Evolutionary conservation across 192 early-diverging fungal genomes (phyloP).

Genomic region (Phycomyces nitens): DNA sequence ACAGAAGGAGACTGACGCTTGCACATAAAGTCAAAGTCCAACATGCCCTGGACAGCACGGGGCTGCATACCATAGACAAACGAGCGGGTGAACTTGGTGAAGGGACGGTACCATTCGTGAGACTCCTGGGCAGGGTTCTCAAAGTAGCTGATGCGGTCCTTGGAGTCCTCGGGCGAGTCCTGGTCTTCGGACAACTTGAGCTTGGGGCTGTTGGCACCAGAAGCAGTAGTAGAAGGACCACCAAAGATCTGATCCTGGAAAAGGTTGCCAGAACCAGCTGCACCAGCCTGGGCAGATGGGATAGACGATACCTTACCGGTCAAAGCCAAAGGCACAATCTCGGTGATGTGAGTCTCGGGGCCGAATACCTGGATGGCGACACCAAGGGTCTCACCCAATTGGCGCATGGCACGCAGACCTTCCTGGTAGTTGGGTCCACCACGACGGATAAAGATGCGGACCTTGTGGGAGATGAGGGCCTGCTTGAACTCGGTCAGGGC

Average conservation of each 20-base stretch:
- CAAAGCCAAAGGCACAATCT: slow-evolving; percentile 94
- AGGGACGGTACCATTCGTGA: slow-evolving; percentile 67
- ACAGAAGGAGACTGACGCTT: slow-evolving; percentile 88
- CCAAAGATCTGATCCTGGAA: slow-evolving; percentile 60
- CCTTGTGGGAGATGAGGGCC: slow-evolving; percentile 78
- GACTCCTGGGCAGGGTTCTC: slow-evolving; percentile 31
- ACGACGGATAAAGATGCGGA: slow-evolving; percentile 94
- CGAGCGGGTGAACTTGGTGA: slow-evolving; percentile 78
- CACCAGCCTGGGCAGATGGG: slow-evolving; percentile 37
- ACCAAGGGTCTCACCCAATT: slow-evolving; percentile 88
- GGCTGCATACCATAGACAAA: slow-evolving; percentile 99
- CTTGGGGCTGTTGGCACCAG: slow-evolving; percentile 23
- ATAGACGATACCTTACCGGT: slow-evolving; percentile 55
- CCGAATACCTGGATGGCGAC: slow-evolving; percentile 95
- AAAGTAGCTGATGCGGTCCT: slow-evolving; percentile 52
- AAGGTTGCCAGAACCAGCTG: slow-evolving; percentile 50
- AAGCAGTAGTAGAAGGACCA: slow-evolving; percentile 32
- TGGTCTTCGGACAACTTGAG: slow-evolving; percentile 48
- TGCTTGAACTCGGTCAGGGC: slow-evolving; percentile 92
- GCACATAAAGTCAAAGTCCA: slow-evolving; percentile 99
- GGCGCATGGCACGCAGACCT: slow-evolving; percentile 92
- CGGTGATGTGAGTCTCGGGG: slow-evolving; percentile 98
- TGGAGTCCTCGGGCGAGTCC: slow-evolving; percentile 41
- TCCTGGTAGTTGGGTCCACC: slow-evolving; percentile 99
- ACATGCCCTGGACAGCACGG: slow-evolving; percentile 97